phyloP scores from a whole-genome alignment of 2,329 filamentous ascomycete genomes.

The Diaporthe sp. region DNA sequence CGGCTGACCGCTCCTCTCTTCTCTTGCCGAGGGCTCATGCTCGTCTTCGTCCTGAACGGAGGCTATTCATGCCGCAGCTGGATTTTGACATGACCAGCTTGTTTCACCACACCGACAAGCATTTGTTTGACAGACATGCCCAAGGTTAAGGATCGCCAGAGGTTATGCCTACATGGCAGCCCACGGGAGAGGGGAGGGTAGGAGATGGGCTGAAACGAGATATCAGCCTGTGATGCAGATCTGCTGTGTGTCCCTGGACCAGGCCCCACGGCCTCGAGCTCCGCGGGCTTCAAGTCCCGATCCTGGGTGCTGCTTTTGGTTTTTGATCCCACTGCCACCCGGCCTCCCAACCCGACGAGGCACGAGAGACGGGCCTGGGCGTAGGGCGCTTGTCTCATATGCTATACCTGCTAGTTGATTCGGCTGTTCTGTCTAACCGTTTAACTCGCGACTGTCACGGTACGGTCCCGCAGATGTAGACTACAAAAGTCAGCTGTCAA shows the following conservation, averaged over 20 bases:
- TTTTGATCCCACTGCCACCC: background rate
- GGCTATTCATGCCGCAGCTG: background rate
- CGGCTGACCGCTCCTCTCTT: background rate
- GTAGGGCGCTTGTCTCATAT: background rate
- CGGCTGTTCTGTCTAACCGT: too few species aligned
- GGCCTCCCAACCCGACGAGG: background rate
- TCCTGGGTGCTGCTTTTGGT: background rate
- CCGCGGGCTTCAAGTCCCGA: too few species aligned
- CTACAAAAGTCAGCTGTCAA: background rate
- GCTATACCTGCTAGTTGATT: background rate
- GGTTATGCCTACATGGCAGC: slow-evolving; percentile 6
- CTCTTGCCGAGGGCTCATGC: background rate
- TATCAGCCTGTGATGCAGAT: slow-evolving; percentile 8
- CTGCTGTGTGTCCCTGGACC: background rate
- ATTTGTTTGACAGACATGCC: background rate
- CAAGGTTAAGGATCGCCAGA: background rate
- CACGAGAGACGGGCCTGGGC: too few species aligned
- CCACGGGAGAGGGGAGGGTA: background rate
- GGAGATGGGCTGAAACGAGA: slow-evolving; percentile 13
- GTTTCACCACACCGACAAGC: slow-evolving; percentile 5
- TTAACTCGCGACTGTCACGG: background rate
- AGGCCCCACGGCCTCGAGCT: background rate
- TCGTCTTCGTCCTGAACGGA: background rate
- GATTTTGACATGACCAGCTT: background rate
- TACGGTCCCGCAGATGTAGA: background rate